Evolutionary conservation across 2,329 filamentous ascomycete species (phyloP), one percentile per base, ranked within the genome.

Genomic region (Zasmidium citrigriseum): DNA sequence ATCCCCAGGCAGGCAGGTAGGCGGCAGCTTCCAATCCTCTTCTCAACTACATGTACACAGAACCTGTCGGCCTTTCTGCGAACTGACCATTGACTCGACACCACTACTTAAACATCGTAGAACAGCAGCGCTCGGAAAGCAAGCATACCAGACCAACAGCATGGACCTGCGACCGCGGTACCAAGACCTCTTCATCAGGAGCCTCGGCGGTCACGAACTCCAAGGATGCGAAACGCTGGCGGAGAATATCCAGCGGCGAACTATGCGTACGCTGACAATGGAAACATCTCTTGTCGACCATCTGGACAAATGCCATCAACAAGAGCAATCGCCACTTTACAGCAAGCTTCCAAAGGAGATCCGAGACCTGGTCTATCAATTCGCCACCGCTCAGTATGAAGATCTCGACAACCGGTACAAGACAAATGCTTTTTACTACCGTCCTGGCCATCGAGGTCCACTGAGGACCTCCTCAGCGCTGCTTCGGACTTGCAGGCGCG

Each of bases 401-500:
- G 68, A 66, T 62, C 61, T 55, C 25, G 63, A 56, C 3, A 51
- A 56, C n/a, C 41, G 46, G 25, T 73, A 69, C 54, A 62, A 66
- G 11, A 57, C 63, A 21, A 67, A 59, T 29, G 64, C 59, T 7
- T 69, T 67, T 55, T 73, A 70, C 60, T 72, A 67, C 53, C 71
- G 75, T 25, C 73, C 71, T 18, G 71, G 70, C n/a, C 66, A 72
- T 48, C 60, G 64, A 1, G 67, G 63, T 3, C 68, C 64, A 1
- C 62, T 64, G 38, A 64, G 58, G 21, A 60, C 64, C 14, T 53
- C 60, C 45, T 69, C 63, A 2, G 61, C 58, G 4, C 58, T 76
- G 5, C 60, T 76, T 9, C 64, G 64, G 2, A 76, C 75, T 2
- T 77, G 75, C 57, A 69, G 72, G 46, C 67, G 70, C 18, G 62